Base-by-base conservation (phyloP, 2,329 filamentous ascomycete species). In the Venturia carpophila region DNA sequence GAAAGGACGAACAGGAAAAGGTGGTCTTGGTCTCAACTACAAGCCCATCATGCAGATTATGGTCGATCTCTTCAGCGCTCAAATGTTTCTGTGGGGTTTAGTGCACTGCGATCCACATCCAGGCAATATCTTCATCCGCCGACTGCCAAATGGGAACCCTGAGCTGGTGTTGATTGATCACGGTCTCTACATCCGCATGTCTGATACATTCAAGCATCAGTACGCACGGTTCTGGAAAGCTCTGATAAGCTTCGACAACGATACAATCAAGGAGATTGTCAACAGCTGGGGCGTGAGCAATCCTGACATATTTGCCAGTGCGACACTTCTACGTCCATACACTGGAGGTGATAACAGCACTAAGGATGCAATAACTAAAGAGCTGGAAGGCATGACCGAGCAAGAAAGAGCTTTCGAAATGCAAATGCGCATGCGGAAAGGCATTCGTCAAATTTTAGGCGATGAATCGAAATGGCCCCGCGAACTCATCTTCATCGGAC, bases 91-190 rank as follows among this genome's bases (percentile, higher is more conserved):
- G 69, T 97, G 91, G 90, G 94, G 94, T 15, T 84, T 90, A 55
- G 90, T 97, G 0, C 93, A 99, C 79, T 97, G 93, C 77, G 94
- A 99, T 74, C 94, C 94, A 11, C 94, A 99, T 73, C 94, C 94
- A 0, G 93, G 93, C 37, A 99, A 99, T 77, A 94, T 97, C 75
- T 96, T 99, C 78, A 88, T 97, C 72, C 89, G 94, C 10, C 88
- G 94, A 10, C 81, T 91, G 19, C 89, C 92, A 0, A 87, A 83
- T 55, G 93, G 93, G n/a, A 83, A 86, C 55, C 83, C 93, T 0
- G 92, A 99, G 78, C 83, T 99, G 39, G 93, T 97, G 0, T 86
- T 99, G 43, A 96, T 99, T 73, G 94, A 99, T 76, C 94, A 99
- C 76, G 94, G 94, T 0, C 85, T 99, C 6, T 99, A 99, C 78